Evolutionary conservation across 2,329 filamentous ascomycete species (phyloP), one percentile per base, ranked within the genome.

Genomic region (Metarhizium brunneum): DNA sequence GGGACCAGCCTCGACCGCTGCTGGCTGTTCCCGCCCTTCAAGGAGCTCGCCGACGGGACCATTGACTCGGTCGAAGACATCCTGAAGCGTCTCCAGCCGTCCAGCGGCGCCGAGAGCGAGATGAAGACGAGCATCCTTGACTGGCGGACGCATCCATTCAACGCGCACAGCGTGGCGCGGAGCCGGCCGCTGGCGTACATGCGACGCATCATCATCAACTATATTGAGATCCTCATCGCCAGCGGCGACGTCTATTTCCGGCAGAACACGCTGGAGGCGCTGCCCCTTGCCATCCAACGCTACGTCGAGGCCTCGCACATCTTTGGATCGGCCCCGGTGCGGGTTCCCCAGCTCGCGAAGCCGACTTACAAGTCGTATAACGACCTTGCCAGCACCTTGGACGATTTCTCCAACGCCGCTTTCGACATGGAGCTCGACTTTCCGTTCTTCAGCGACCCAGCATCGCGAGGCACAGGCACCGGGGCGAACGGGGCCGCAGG

Each of bases 261-360:
- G 1, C 54, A 57, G 10, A 29, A 49, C 32, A 55, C 50, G n/a
- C 25, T 60, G 3, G 58, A 61, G 48, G 49, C 40, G 1, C 7
- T 61, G 1, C 54, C 56, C 0, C 11, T 59, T 3, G 60, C 58
- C 7, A 57, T 60, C 8, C 57, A 61, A 14, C 42, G 47, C 0
- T 61, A 61, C 42, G 32, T 58, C 13, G 25, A 52, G n/a, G 60
- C 60, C 0, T 16, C 47, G 1, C 57, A 61, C 30, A 43, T 61
- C 13, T 50, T 52, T 11, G 60, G 60, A 1, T 52, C 60, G 4
- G 6, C 53, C 5, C 55, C 56, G 7, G 3, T 29, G 13, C 20
- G 20, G 29, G 35, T 54, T 2, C 56, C 54, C 20, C n/a, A 18
- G 13, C 35, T 43, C 40, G 45, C 14, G 3, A 65, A 55, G 43